Evolutionary conservation across 2,329 filamentous ascomycete genomes (phyloP).

Genomic region (Exophiala bonariae): DNA sequence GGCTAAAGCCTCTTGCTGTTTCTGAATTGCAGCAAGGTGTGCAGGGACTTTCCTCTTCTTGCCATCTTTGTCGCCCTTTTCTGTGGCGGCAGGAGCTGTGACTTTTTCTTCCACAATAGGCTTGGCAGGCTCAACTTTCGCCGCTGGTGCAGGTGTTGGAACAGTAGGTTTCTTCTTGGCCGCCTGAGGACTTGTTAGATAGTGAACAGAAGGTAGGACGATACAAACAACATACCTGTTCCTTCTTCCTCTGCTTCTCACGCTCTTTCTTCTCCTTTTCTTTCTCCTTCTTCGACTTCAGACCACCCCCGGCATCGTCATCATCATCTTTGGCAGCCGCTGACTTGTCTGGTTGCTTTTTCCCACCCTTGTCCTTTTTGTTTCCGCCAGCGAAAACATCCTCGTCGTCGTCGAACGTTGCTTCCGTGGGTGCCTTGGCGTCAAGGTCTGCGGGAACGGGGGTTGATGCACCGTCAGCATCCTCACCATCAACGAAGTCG

Average conservation of each 20-base stretch:
- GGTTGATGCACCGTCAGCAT: constrained; percentile 45
- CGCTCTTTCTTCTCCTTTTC: constrained; percentile 97
- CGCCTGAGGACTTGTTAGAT: constrained; percentile 52
- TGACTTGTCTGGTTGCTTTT: constrained; percentile 46
- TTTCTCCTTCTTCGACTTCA: constrained; percentile 98
- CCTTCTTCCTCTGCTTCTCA: constrained; percentile 98
- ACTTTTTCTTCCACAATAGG: constrained; percentile 50
- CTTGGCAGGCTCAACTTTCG: constrained; percentile 59
- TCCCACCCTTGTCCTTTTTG: constrained; percentile 67
- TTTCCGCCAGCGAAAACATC: constrained; percentile 78
- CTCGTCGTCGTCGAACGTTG: constrained; percentile 76
- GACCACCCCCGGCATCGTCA: constrained; percentile 60
- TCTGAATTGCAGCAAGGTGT: constrained; percentile 51
- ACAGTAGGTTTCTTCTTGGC: constrained; percentile 77
- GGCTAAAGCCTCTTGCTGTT: constrained; percentile 47
- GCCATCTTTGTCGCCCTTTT: constrained; percentile 82
- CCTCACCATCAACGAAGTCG: constrained; percentile 72
- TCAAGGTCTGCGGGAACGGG: constrained; percentile 48
- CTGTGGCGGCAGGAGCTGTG: constrained; percentile 46
- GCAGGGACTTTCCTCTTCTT: constrained; percentile 88
- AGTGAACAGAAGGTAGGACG: neutral
- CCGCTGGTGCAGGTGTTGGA: constrained; percentile 47
- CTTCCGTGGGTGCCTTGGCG: constrained; percentile 77
- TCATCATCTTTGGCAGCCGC: constrained; percentile 51
- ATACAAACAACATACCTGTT: constrained; percentile 65